Percentiles rank a stretch among this genome's conserved stretches.
phyloP scores from a whole-genome alignment of 2,329 filamentous ascomycete species.

The Alternaria novae-zelandiae region DNA sequence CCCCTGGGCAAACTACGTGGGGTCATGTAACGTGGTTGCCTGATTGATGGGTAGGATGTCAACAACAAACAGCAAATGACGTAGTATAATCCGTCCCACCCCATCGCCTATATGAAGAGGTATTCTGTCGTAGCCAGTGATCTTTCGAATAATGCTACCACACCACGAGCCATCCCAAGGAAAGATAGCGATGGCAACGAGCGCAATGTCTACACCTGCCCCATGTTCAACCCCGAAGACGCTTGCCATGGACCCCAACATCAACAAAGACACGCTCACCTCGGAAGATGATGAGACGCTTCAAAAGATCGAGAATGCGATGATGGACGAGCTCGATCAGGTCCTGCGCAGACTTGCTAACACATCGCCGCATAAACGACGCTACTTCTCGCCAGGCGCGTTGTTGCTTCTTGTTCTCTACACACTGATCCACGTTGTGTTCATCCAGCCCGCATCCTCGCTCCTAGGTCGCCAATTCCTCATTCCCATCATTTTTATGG shows the following conservation, averaged over 20 bases:
- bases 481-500: not conserved
- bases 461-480: not conserved
- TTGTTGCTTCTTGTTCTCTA: not conserved
- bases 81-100: not conserved
- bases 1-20: not conserved
- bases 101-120: not conserved
- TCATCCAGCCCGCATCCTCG: not conserved
- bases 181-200: not conserved
- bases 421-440: fast-evolving
- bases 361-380: not conserved
- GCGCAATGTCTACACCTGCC: not conserved
- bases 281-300: no score
- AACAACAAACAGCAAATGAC: not conserved
- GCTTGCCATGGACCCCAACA: not conserved
- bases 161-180: not conserved
- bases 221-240: not conserved
- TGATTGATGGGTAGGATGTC: not conserved
- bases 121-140: not conserved
- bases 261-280: not conserved
- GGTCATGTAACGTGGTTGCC: not conserved
- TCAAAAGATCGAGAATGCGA: no score
- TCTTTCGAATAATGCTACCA: not conserved
- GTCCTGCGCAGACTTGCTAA: not conserved
- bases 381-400: not conserved
- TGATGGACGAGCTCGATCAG: not conserved